These are phyloP conservation scores for Annona cherimola DNA, from an alignment of 164 flowering plant genomes.

Conservation along the genomic window DNA sequence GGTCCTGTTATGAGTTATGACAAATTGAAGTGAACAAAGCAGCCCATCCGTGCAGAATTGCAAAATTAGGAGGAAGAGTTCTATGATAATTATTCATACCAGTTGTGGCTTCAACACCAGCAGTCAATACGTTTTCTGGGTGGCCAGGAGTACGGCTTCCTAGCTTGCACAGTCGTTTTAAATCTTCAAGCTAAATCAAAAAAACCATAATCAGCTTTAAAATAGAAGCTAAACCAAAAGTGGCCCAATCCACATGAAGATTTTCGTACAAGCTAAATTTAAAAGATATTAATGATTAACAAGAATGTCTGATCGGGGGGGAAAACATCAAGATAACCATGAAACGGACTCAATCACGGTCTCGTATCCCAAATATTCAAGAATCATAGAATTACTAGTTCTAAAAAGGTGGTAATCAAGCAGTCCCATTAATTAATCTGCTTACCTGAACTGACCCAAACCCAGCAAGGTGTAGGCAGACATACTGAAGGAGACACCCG, in stretches of 20 bases:
- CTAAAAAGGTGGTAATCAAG: neutral
- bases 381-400: neutral
- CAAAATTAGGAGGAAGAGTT: neutral
- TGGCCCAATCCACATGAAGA: no score
- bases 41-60: neutral
- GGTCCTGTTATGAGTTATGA: conserved; percentile 33
- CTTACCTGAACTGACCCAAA: conserved; percentile 40
- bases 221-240: no score
- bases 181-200: conserved; percentile 33
- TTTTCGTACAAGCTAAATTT: no score
- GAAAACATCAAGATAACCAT: neutral
- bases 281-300: no score
- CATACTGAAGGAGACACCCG: conserved; percentile 50
- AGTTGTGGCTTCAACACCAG: conserved; percentile 56
- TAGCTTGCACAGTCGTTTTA: conserved; percentile 34
- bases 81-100: conserved; percentile 23
- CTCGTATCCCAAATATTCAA: neutral
- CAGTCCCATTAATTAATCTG: neutral
- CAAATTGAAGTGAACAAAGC: neutral
- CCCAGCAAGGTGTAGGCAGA: conserved; percentile 42
- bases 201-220: neutral
- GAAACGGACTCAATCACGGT: neutral
- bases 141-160: conserved; percentile 58
- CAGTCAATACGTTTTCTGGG: conserved; percentile 47
- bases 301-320: no score